Evolutionary conservation across 2,329 filamentous ascomycete genomes (phyloP).

Genomic region (Remersonia thermophila): DNA sequence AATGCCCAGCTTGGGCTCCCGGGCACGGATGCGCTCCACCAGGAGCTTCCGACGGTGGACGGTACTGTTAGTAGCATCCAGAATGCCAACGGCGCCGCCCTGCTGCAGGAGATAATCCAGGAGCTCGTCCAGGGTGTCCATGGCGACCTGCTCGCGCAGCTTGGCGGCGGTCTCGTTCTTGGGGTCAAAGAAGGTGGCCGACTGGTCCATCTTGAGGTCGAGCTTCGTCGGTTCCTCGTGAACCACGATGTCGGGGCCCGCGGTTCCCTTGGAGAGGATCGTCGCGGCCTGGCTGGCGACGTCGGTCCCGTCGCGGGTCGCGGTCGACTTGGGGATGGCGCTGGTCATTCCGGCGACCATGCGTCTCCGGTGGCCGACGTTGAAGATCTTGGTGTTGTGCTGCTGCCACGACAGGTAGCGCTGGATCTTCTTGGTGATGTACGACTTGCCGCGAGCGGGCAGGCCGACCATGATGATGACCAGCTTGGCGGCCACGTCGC

Average conservation of each 20-base stretch:
- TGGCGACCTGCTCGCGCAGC: constrained; percentile 79
- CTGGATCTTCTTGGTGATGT: constrained; percentile 96
- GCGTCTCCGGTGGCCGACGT: constrained; percentile 83
- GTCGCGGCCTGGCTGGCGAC: constrained; percentile 41
- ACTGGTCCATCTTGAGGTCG: constrained; percentile 61
- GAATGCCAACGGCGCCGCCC: constrained; percentile 82
- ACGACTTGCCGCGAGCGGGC: constrained; percentile 90
- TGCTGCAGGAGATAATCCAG: constrained; percentile 74
- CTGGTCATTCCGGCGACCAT: constrained; percentile 52
- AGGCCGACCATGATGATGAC: constrained; percentile 98
- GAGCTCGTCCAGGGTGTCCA: constrained; percentile 85
- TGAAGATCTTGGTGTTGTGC: constrained; percentile 92
- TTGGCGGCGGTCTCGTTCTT: constrained; percentile 70
- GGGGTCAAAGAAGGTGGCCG: constrained; percentile 87
- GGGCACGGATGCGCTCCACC: constrained; percentile 67
- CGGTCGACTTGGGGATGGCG: constrained; percentile 20
- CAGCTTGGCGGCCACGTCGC: constrained; percentile 91
- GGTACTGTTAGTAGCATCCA: constrained; percentile 96
- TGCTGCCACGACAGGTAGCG: constrained; percentile 95
- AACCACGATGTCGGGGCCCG: constrained; percentile 23
- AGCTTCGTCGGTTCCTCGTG: constrained; percentile 28
- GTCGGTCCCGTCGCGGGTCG: constrained; percentile 24
- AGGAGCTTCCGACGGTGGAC: constrained; percentile 71
- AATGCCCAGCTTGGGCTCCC: constrained; percentile 79
- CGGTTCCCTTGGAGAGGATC: constrained; percentile 40